Conservation (phyloP, 148 eudicot species). For the Silene latifolia region DNA sequence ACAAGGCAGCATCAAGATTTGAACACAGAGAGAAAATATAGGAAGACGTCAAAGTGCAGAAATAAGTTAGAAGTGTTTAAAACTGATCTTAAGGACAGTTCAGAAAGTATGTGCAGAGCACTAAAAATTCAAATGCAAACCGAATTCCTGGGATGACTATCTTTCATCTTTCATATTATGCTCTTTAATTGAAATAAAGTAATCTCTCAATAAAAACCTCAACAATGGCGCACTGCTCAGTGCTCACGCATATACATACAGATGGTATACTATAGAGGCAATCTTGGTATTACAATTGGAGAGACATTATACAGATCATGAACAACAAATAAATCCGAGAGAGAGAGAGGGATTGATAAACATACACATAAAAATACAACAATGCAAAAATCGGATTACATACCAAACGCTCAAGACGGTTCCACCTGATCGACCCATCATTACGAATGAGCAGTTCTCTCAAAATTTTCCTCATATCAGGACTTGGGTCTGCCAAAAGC, state of each 20-base stretch:
- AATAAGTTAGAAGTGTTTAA: not conserved
- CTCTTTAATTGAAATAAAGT: not conserved
- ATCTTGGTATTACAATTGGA: not conserved
- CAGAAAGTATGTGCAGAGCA: not conserved
- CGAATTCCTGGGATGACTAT: not conserved
- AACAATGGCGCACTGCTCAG: not conserved
- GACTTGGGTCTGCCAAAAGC: slow-evolving; percentile 89
- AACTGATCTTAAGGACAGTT: not conserved
- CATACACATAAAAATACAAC: not conserved
- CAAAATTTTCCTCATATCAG: slow-evolving; percentile 91
- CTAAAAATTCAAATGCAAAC: not conserved
- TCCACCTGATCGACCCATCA: slow-evolving; percentile 97
- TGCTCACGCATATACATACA: not conserved
- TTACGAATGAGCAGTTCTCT: slow-evolving; percentile 82
- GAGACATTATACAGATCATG: not conserved
- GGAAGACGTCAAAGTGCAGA: not conserved
- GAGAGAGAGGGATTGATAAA: not conserved
- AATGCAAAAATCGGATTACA: slow-evolving; percentile 21
- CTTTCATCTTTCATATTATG: not conserved
- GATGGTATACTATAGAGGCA: not conserved
- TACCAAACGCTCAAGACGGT: slow-evolving; percentile 91
- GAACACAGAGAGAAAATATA: not conserved
- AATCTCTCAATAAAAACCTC: not conserved
- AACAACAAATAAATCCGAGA: not conserved
- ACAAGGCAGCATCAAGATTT: slow-evolving; percentile 8